These are phyloP conservation scores for Nicotiana paniculata DNA, from an alignment of 257 asterid species.

Conservation along the genomic window DNA sequence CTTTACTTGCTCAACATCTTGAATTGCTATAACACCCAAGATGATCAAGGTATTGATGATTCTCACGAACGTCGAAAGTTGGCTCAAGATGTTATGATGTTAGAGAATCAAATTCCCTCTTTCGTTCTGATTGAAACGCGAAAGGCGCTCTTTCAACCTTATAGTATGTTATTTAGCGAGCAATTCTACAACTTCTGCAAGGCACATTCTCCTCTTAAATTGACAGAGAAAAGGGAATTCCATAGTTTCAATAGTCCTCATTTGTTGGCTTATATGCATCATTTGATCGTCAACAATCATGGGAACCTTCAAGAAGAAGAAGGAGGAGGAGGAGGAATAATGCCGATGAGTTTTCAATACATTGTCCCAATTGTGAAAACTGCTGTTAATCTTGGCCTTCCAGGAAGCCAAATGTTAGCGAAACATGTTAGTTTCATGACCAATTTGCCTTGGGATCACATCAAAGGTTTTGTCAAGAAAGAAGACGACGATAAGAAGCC, in stretches of 20 bases:
- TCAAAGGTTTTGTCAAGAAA: neutral
- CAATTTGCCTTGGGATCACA: neutral
- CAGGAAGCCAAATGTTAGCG: constrained; percentile 11
- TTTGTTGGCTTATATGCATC: constrained; percentile 26
- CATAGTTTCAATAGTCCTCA: neutral
- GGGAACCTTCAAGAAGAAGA: neutral
- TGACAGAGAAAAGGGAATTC: neutral
- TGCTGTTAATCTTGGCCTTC: neutral
- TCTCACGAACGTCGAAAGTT: neutral
- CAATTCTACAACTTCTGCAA: constrained; percentile 3
- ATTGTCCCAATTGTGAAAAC: neutral
- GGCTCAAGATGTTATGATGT: constrained; percentile 23
- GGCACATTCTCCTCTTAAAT: constrained; percentile 26
- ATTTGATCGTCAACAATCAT: constrained; percentile 16
- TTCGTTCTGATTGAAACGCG: constrained; percentile 12
- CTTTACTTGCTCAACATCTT: neutral
- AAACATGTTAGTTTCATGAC: neutral
- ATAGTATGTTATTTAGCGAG: neutral
- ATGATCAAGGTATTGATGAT: too few relatives aligned
- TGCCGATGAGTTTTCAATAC: too few relatives aligned
- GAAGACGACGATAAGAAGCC: neutral
- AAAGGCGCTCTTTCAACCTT: neutral
- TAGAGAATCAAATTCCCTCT: constrained; percentile 46
- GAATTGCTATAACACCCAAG: neutral
- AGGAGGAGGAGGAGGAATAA: too few relatives aligned